These are phyloP conservation scores for Albatrellus ellisii DNA, from an alignment of 768 basidiomycete genomes.

Conservation along the genomic window DNA sequence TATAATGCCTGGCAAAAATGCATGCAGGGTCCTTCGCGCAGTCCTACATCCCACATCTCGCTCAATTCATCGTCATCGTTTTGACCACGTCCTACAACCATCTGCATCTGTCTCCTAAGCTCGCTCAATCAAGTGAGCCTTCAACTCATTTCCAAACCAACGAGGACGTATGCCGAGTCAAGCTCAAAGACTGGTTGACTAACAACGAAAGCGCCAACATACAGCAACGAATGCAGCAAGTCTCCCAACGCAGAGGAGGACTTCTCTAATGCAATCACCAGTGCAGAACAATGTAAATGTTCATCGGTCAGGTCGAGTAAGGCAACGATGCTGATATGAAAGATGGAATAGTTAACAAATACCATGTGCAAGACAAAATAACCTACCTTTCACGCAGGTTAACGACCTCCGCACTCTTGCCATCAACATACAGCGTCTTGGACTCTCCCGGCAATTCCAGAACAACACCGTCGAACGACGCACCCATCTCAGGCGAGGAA, in stretches of 20 bases:
- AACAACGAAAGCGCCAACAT: slow-evolving; percentile 79
- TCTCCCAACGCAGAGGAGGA: slow-evolving; percentile 56
- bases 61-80: too few species aligned
- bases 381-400: slow-evolving; percentile 72
- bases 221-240: slow-evolving; percentile 83
- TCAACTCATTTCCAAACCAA: slow-evolving; percentile 85
- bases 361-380: slow-evolving; percentile 3
- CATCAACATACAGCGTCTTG: slow-evolving; percentile 76
- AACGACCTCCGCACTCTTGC: slow-evolving; percentile 68
- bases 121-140: too few species aligned
- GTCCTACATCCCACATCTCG: too few species aligned
- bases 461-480: slow-evolving; percentile 66
- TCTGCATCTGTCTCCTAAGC: too few species aligned
- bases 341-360: not conserved
- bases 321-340: slow-evolving; percentile 54
- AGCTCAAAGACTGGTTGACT: slow-evolving; percentile 69
- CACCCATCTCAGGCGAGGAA: slow-evolving; percentile 51
- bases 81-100: too few species aligned
- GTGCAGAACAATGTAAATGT: slow-evolving; percentile 58
- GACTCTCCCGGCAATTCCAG: slow-evolving; percentile 56
- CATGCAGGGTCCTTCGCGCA: too few species aligned
- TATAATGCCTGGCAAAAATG: too few species aligned
- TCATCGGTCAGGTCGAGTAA: slow-evolving; percentile 84
- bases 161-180: slow-evolving; percentile 66
- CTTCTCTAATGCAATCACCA: slow-evolving; percentile 72